Percentiles rank a stretch among this genome's conserved stretches.
These are phyloP conservation scores for Hibiscus trionum DNA, from an alignment of 345 rosid genomes.

Conservation along the genomic window DNA sequence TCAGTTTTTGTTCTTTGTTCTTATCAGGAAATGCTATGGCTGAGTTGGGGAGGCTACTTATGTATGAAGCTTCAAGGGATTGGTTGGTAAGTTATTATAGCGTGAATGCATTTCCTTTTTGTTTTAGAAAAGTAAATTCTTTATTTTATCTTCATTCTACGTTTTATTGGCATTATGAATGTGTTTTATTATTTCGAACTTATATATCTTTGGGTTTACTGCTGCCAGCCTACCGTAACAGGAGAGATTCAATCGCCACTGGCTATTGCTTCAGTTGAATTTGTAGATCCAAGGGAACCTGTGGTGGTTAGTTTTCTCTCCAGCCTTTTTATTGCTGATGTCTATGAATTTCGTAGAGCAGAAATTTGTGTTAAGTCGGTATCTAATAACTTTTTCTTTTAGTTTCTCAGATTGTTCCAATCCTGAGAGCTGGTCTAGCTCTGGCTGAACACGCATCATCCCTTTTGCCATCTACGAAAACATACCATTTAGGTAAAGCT, in stretches of 20 bases:
- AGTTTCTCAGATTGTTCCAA: conserved; percentile 66
- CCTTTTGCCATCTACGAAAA: conserved; percentile 73
- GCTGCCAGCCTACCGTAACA: conserved; percentile 56
- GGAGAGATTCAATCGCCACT: conserved; percentile 92
- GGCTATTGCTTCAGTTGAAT: conserved; percentile 87
- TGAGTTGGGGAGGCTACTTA: conserved; percentile 78
- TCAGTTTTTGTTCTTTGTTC: conserved; percentile 1
- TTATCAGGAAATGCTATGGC: conserved; percentile 75
- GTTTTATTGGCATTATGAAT: not conserved
- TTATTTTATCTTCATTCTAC: not conserved
- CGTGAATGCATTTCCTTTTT: not conserved
- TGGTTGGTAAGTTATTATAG: conserved; percentile 57
- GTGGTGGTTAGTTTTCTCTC: conserved; percentile 49
- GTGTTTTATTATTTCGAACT: not conserved
- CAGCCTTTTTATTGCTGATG: not conserved
- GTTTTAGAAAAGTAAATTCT: not conserved
- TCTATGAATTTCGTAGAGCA: not conserved
- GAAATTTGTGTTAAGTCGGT: not conserved
- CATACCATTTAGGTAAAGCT: conserved; percentile 70
- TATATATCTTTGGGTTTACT: conserved; percentile 3
- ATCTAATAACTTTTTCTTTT: conserved; percentile 11
- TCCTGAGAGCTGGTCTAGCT: conserved; percentile 91
- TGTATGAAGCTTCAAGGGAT: conserved; percentile 90
- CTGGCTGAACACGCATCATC: conserved; percentile 84
- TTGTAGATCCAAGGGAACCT: conserved; percentile 89